Conservation (phyloP, 1,284 basidiomycete genomes). For the Leccinum proliferum region DNA sequence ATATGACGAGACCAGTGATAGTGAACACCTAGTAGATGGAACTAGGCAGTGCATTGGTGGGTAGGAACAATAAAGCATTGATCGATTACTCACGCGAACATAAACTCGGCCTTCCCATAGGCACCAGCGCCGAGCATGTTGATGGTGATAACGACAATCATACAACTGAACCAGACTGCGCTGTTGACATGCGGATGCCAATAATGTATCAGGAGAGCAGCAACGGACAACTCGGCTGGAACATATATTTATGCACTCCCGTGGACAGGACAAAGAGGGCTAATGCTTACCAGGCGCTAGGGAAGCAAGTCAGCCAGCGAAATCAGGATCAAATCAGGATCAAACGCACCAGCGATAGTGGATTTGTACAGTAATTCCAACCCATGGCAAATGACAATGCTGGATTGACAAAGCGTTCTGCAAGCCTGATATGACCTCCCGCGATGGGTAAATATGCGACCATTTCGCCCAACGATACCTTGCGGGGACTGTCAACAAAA, state of each 20-base stretch:
- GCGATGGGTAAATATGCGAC: conserved; percentile 35
- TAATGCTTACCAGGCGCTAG: conserved; percentile 24
- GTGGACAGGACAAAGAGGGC: not conserved
- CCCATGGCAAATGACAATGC: conserved; percentile 67
- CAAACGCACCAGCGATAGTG: conserved; percentile 41
- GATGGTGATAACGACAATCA: conserved; percentile 59
- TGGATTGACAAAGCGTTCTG: conserved; percentile 67
- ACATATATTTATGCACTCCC: conserved; percentile 1
- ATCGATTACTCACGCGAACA: conserved; percentile 36
- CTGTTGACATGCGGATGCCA: conserved; percentile 49
- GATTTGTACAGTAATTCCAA: conserved; percentile 71
- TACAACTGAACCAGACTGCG: conserved; percentile 53
- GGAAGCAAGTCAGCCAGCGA: conserved; percentile 2
- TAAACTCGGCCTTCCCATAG: conserved; percentile 54
- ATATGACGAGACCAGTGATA: conserved; percentile 42
- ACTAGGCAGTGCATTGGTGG: conserved; percentile 23
- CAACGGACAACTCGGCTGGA: conserved; percentile 57
- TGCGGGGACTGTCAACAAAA: conserved; percentile 1
- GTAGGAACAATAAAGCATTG: not conserved
- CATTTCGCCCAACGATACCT: conserved; percentile 40
- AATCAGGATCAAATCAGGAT: not conserved
- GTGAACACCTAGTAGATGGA: conserved; percentile 60
- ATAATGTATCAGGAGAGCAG: conserved; percentile 59
- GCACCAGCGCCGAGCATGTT: conserved; percentile 55
- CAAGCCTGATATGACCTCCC: conserved; percentile 65